Evolutionary conservation across 352 stramenopile genomes (phyloP), one percentile per base, ranked within the genome.

Genomic region (Pythium myriotylum): DNA sequence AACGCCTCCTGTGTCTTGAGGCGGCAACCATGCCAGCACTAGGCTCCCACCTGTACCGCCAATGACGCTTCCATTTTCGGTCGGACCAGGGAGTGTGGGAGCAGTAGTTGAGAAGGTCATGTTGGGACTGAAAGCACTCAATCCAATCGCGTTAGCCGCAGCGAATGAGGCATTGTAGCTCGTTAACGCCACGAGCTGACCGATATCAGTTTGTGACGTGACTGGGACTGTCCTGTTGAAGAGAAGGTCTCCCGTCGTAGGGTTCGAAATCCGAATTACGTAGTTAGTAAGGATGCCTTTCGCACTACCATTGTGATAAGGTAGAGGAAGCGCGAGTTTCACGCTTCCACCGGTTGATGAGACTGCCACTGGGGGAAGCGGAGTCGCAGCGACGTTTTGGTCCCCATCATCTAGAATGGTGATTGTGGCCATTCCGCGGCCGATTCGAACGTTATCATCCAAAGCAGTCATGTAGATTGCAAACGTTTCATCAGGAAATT

Each of bases 351-450:
- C 80, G 0, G 77, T 88, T n/a, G 39, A 68, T 0, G 32, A 46
- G 4, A 74, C 0, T 3, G 74, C 26, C 14, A 58, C 3, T 6
- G 68, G 76, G 19, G 67, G 37, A 10, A 67, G 51, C 19, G 66
- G 68, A 1, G 52, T 56, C 4, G 72, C 78, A 3, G 80, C 73
- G 13, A 73, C 23, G 0, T 72, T 81, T 9, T 68, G 41, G 45
- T 89, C 80, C 0, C 74, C 76, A 32, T 89, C 80, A 27, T 89
- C 80, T 7, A 77, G 50, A 43, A 89, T 89, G 13, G 60, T 82
- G 46, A 89, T 41, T 13, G 43, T 62, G 8, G 57, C 48, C 20
- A 46, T 8, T 5, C n/a, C 47, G 17, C 33, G 47, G 12, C 19
- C 29, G 12, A 74, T 43, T 17, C 51, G 59, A 0, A 72, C 78